These are phyloP conservation scores for Camelina hispida DNA, from an alignment of 345 rosid genomes.

Conservation along the genomic window DNA sequence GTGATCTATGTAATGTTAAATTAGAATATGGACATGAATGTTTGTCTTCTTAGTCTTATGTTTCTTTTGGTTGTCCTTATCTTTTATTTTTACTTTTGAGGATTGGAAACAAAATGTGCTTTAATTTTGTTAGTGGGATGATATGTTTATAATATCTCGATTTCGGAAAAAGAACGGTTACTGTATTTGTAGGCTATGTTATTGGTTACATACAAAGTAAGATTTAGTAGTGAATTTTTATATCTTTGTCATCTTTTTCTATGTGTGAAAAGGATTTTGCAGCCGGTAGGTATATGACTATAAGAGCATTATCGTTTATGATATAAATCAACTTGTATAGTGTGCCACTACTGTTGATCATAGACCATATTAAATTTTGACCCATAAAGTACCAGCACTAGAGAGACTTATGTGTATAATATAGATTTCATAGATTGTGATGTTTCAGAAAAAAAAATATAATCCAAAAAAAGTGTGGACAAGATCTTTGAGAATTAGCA, in stretches of 20 bases:
- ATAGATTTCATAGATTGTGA: background rate
- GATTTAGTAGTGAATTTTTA: background rate
- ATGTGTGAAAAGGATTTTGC: slow-evolving; percentile 27
- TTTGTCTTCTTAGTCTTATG: slow-evolving; percentile 33
- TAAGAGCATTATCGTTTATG: slow-evolving; percentile 21
- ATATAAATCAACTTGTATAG: slow-evolving; percentile 24
- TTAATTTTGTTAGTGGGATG: slow-evolving; percentile 46
- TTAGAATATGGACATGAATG: slow-evolving; percentile 36
- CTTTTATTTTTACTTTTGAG: background rate
- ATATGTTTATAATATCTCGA: slow-evolving; percentile 43
- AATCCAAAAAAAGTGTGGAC: background rate
- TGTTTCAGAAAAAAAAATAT: background rate
- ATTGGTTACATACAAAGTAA: background rate
- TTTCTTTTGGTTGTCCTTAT: slow-evolving; percentile 10
- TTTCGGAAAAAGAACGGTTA: background rate
- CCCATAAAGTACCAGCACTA: slow-evolving; percentile 1
- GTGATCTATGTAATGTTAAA: slow-evolving; percentile 52
- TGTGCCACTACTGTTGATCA: slow-evolving; percentile 29
- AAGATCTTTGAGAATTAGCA: background rate
- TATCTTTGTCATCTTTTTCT: background rate
- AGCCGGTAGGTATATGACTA: no score
- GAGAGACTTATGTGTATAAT: slow-evolving; percentile 6
- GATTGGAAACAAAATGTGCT: slow-evolving; percentile 39
- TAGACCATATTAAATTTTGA: slow-evolving; percentile 20
- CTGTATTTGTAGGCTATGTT: background rate